phyloP scores from a whole-genome alignment of 192 early-diverging fungal species.

The Kappamyces sp. region DNA sequence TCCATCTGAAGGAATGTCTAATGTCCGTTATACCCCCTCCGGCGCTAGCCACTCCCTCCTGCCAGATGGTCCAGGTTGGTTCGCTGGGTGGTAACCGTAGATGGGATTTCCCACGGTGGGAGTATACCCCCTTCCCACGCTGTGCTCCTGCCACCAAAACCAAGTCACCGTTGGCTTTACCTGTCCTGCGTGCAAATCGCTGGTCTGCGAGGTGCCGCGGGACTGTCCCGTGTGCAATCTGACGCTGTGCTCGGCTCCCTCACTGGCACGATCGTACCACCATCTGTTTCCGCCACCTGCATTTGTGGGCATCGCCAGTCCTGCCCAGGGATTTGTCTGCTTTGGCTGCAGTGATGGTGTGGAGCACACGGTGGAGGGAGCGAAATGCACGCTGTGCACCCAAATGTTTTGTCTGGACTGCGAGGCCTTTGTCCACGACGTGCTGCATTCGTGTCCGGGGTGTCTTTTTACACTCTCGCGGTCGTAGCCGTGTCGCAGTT shows the following conservation, averaged over 20 bases:
- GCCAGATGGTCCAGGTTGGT: conserved; percentile 73
- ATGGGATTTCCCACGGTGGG: conserved; percentile 86
- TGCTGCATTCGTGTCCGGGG: conserved; percentile 76
- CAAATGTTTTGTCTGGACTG: conserved; percentile 85
- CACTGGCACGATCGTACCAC: conserved; percentile 88
- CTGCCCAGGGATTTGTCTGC: neutral
- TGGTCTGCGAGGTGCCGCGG: conserved; percentile 82
- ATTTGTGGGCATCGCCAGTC: conserved; percentile 55
- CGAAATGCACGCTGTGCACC: conserved; percentile 64
- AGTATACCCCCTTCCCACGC: conserved; percentile 35
- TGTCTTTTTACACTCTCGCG: conserved; percentile 18
- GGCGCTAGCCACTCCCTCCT: conserved; percentile 53
- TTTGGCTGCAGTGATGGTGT: conserved; percentile 43
- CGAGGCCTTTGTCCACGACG: conserved; percentile 89
- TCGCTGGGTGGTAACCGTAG: no score
- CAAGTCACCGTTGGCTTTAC: conserved; percentile 69
- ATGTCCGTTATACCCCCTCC: conserved; percentile 97
- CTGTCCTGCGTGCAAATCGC: conserved; percentile 77
- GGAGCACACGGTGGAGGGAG: conserved; percentile 13
- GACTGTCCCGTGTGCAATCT: conserved; percentile 89
- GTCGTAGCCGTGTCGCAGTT: no score
- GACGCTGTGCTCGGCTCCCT: conserved; percentile 81
- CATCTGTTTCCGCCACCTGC: conserved; percentile 90
- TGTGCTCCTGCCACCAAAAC: conserved; percentile 80
- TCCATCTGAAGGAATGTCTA: conserved; percentile 74